Evolutionary conservation across 2,329 filamentous ascomycete genomes (phyloP).

Genomic region (Huntiella moniliformis): DNA sequence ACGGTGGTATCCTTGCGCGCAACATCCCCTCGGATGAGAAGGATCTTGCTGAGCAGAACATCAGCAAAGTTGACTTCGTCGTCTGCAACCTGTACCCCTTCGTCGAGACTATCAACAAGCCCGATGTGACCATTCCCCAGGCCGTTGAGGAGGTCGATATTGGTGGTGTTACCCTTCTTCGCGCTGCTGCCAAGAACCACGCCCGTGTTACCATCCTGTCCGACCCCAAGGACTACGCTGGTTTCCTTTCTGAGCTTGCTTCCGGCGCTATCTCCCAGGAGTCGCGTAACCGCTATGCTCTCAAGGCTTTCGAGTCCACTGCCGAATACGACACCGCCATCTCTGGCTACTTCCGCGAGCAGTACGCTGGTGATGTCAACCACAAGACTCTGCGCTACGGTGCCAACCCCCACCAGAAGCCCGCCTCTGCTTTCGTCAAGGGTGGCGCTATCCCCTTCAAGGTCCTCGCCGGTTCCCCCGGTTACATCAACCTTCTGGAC

Average conservation of each 20-base stretch:
- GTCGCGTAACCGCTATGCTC: constrained; percentile 72
- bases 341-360: constrained; percentile 90
- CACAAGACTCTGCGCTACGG: constrained; percentile 80
- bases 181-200: constrained; percentile 97
- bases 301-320: constrained; percentile 97
- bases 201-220: constrained; percentile 86
- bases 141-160: constrained; percentile 99
- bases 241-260: constrained; percentile 81
- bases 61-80: constrained; percentile 85
- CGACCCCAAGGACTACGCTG: constrained; percentile 81
- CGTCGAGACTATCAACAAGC: constrained; percentile 93
- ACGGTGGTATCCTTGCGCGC: constrained; percentile 79
- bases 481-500: constrained; percentile 95
- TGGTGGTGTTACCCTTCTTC: constrained; percentile 86
- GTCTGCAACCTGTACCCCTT: constrained; percentile 99
- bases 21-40: constrained; percentile 92
- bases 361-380: constrained; percentile 73
- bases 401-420: constrained; percentile 96
- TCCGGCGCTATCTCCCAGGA: constrained; percentile 69
- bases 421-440: constrained; percentile 64
- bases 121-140: constrained; percentile 90
- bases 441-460: constrained; percentile 76
- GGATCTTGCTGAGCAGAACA: constrained; percentile 86
- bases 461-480: constrained; percentile 71
- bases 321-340: constrained; percentile 93